These are phyloP conservation scores for Aspergillus tamarii DNA, from an alignment of 2,329 filamentous ascomycete species.

Conservation along the genomic window DNA sequence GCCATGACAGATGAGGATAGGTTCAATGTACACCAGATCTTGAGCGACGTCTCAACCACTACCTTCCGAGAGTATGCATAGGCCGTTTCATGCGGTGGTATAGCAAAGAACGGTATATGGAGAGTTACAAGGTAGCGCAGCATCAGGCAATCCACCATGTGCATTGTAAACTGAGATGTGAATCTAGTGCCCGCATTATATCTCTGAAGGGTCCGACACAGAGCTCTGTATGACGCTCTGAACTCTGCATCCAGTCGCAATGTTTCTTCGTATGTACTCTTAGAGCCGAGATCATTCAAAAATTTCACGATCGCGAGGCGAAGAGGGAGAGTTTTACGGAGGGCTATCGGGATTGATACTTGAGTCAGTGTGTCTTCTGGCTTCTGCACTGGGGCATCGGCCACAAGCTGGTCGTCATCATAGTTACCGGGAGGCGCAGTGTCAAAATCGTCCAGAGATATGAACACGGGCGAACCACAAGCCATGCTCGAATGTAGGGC, in stretches of 20 bases:
- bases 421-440: slow-evolving; percentile 43
- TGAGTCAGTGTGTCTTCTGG: slow-evolving; percentile 37
- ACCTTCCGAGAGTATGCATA: slow-evolving; percentile 56
- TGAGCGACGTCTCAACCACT: slow-evolving; percentile 53
- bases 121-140: slow-evolving; percentile 32
- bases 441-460: slow-evolving; percentile 41
- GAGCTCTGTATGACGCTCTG: slow-evolving; percentile 46
- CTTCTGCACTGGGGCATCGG: slow-evolving; percentile 29
- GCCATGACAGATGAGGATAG: slow-evolving; percentile 28
- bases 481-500: slow-evolving; percentile 41
- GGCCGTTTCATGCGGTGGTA: slow-evolving; percentile 22
- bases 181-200: slow-evolving; percentile 5
- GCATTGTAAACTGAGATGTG: slow-evolving; percentile 21
- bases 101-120: slow-evolving; percentile 33
- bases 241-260: slow-evolving; percentile 48
- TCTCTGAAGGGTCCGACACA: slow-evolving; percentile 36
- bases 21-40: slow-evolving; percentile 49
- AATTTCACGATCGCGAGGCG: slow-evolving; percentile 40
- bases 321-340: slow-evolving; percentile 40
- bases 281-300: slow-evolving; percentile 29
- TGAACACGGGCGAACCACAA: slow-evolving; percentile 39
- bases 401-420: slow-evolving; percentile 44
- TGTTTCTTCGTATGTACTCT: slow-evolving; percentile 28
- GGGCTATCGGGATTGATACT: slow-evolving; percentile 38
- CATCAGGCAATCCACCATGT: slow-evolving; percentile 32